Percentiles rank a stretch among this genome's conserved stretches.
phyloP scores from a whole-genome alignment of 345 rosid genomes.

The Trapa incisa region DNA sequence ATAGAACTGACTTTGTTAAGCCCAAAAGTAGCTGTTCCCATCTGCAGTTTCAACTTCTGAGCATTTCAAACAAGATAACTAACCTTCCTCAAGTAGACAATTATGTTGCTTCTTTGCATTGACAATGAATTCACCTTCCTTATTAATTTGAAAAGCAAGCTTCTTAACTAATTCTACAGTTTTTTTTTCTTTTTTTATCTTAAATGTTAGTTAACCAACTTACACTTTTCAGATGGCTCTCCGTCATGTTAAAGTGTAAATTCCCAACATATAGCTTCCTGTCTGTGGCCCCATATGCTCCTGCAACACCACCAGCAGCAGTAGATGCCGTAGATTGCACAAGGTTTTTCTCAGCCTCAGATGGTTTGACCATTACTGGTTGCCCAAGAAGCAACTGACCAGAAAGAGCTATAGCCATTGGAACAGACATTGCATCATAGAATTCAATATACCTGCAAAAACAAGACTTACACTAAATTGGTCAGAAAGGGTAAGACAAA shows the following conservation, averaged over 20 bases:
- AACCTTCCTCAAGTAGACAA: not conserved
- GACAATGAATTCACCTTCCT: too few species aligned
- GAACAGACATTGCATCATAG: conserved; percentile 87
- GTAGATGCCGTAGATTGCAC: conserved; percentile 56
- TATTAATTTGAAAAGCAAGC: too few species aligned
- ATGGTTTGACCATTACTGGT: conserved; percentile 97
- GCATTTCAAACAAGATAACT: not conserved
- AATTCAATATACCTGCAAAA: conserved; percentile 87
- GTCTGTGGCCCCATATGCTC: conserved; percentile 69
- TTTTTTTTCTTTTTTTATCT: too few species aligned
- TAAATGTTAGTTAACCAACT: not conserved
- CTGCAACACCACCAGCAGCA: conserved; percentile 40
- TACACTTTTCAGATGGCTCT: conserved; percentile 86
- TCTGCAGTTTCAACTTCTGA: not conserved
- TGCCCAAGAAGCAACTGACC: conserved; percentile 84
- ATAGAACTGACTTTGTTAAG: not conserved
- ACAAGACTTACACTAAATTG: conserved; percentile 23
- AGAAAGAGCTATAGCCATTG: conserved; percentile 86
- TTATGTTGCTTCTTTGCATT: not conserved
- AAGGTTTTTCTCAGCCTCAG: conserved; percentile 98
- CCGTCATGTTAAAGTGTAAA: conserved; percentile 87
- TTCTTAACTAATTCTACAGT: too few species aligned
- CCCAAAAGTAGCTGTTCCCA: not conserved
- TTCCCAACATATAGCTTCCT: conserved; percentile 90
- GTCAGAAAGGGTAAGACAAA: conserved; percentile 14